Base-by-base conservation (phyloP, 2,329 filamentous ascomycete genomes). In the Cryphonectria radicalis region DNA sequence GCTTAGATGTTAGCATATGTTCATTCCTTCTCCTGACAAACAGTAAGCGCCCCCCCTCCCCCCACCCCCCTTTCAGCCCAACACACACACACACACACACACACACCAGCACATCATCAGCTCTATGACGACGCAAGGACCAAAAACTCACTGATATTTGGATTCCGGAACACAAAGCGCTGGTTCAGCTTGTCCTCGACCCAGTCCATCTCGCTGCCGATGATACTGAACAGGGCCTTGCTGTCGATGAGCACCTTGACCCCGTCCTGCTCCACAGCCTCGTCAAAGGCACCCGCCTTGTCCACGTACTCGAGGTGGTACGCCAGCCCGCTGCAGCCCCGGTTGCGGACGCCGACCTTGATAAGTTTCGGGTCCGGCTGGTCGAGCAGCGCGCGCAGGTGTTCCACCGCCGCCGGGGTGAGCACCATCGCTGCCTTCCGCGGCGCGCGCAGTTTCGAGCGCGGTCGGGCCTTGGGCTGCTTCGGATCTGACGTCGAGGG, bases 131-230 rank as follows among this genome's bases (percentile, higher is more conserved):
- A 46, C 3, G 2, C 55, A 50, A 50, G 55, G 35, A 40, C 6
- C 19, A 19, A 91, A 13, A 91, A 40, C 95, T 89, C 84, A 97
- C 95, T 99, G 80, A 98, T 98, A 79, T 99, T 99, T 2, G 96
- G 96, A 80, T 99, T 99, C 80, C 90, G 91, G 83, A 99, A 99
- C 66, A 97, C 91, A 81, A 99, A 99, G 75, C 93, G 88, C 81
- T 95, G 89, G 80, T 92, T 97, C 74, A 99, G 84, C 84, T 97
- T 97, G 77, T 98, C 96, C 82, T 98, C 95, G 14, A 95, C 87
- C 95, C 95, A 99, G 79, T 99, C 96, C 96, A 99, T 99, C 83
- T 98, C 95, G 79, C 93, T 97, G 6, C 96, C 96, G 77, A 99
- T 98, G 68, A 99, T 98, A 81, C 95, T 98, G 80, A 99, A 95